phyloP scores from a whole-genome alignment of 148 eudicot genomes.

The Beta vulgaris region DNA sequence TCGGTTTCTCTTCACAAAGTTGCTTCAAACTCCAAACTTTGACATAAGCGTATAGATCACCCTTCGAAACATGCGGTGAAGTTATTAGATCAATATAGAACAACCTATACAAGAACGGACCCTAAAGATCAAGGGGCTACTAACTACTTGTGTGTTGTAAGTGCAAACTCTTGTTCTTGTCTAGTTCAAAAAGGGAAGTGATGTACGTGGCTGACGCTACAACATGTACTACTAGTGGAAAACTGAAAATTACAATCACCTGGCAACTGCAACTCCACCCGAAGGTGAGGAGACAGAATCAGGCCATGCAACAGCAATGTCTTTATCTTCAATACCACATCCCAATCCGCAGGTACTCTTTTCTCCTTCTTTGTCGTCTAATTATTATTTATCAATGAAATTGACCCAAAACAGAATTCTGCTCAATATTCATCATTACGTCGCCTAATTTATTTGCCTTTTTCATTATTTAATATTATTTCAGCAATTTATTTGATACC shows the following conservation, averaged over 20 bases:
- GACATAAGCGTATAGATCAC: too few species aligned
- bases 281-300: not conserved
- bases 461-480: not conserved
- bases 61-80: too few species aligned
- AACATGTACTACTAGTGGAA: too few species aligned
- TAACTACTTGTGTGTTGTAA: not conserved
- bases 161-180: not conserved
- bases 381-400: too few species aligned
- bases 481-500: not conserved
- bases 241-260: not conserved
- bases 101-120: too few species aligned
- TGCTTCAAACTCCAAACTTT: too few species aligned
- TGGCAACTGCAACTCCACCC: not conserved
- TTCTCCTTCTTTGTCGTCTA: not conserved
- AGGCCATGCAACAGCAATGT: not conserved
- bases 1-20: too few species aligned
- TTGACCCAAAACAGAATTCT: too few species aligned
- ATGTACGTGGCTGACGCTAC: not conserved
- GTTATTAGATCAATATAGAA: too few species aligned
- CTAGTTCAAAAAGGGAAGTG: not conserved
- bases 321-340: conserved; percentile 22
- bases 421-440: not conserved
- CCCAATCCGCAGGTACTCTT: conserved; percentile 5
- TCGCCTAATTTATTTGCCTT: not conserved
- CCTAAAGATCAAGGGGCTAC: too few species aligned